A percentile compares a stretch with the other conserved stretches of the same genome.
These are phyloP conservation scores for Rhodotorula paludigena DNA, from an alignment of 768 basidiomycete species.

Conservation along the genomic window DNA sequence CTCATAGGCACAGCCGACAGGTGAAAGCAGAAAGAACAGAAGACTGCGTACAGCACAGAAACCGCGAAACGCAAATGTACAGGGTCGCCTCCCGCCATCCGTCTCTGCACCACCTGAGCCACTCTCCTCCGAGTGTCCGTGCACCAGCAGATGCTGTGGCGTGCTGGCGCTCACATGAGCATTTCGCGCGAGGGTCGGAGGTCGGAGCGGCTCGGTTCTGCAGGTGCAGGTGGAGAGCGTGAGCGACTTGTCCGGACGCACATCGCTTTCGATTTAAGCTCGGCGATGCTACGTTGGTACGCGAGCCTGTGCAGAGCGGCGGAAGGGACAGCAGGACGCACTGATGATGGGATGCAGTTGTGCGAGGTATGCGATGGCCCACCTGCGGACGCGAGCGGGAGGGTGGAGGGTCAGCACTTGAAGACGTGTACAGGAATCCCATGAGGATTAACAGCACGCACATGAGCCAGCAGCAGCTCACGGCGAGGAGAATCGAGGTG, in stretches of 20 bases:
- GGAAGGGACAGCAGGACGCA: slow-evolving; percentile 48
- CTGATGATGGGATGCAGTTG: slow-evolving; percentile 86
- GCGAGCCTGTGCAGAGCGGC: too few relatives aligned
- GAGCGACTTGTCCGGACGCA: rapidly evolving
- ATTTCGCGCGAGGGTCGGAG: neutral
- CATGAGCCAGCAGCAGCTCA: slow-evolving; percentile 84
- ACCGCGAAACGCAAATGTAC: neutral
- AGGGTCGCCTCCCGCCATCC: neutral
- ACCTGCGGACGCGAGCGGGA: slow-evolving; percentile 45
- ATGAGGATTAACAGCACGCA: slow-evolving; percentile 5
- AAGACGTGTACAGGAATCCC: too few relatives aligned
- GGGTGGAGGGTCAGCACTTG: slow-evolving; percentile 2
- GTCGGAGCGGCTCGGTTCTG: slow-evolving; percentile 24
- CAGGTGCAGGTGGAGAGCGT: neutral
- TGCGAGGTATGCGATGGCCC: slow-evolving; percentile 94
- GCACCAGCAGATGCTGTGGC: neutral
- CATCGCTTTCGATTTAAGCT: too few relatives aligned
- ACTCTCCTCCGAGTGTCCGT: neutral
- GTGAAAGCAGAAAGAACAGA: neutral
- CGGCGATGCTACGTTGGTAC: too few relatives aligned
- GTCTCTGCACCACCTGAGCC: too few relatives aligned
- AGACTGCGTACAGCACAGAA: neutral
- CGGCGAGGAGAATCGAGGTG: slow-evolving; percentile 68
- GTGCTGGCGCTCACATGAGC: neutral
- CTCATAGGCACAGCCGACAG: neutral